Base-by-base conservation (phyloP, 345 rosid genomes). In the Gossypium raimondii region DNA sequence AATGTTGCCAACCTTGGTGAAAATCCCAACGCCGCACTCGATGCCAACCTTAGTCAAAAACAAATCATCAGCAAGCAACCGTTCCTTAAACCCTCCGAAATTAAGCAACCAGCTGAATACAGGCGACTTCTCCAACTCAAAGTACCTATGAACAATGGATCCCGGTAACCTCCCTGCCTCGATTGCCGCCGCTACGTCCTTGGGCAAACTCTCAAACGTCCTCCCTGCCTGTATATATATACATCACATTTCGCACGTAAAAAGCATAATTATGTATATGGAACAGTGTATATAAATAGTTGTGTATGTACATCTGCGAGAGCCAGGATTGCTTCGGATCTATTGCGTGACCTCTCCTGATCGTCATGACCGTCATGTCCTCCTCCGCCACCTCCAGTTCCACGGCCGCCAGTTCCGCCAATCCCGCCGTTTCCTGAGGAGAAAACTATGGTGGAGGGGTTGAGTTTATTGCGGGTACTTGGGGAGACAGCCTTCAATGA, bases 1-100 rank as follows among this genome's bases (percentile, higher is more conserved):
- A 34, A 4, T 34, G 41, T 34, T 34, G 7, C 64, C 59, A 73
- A 85, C 94, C 91, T 90, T 90, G 43, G 89, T 88, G 83, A 90
- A 90, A 76, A 90, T 80, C 25, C 94, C 94, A 58, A 90, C 90
- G 25, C 94, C 92, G 74, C 92, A 88, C 76, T 90, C 94, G 3
- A 88, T 88, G 45, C 79, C 92, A 71, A 90, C 90, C 78, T 90
- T 90, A 22, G 89, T 73, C 77, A 88, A 82, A 84, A 90, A 90
- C 51, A 90, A 77, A 77, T 90, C 94, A 73, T 90, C 95, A 3
- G 89, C 92, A 52, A 88, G 84, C 82, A 90, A 79, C 63, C 92
- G 80, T 62, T 90, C 95, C 83, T 82, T 88, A 62, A 88, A 88
- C 38, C 92, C 95, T 22, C 87, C 89, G 29, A 90, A 86, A 25